These are phyloP conservation scores for Didymella pinodella DNA, from an alignment of 2,329 filamentous ascomycete genomes.

Conservation along the genomic window DNA sequence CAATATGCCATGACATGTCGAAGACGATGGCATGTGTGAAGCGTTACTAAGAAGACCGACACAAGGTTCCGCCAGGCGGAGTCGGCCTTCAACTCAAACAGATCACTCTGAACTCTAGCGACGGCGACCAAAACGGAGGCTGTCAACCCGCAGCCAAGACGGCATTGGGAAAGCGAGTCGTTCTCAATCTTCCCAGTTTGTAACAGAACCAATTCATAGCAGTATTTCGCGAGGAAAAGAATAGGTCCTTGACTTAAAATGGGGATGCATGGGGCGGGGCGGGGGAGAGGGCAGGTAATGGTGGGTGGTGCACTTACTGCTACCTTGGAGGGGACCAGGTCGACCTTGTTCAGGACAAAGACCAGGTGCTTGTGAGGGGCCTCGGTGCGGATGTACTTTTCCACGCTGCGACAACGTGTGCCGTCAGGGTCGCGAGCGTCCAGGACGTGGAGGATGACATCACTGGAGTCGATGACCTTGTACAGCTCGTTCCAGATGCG, in stretches of 20 bases:
- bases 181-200: slow-evolving; percentile 95
- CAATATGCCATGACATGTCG: slow-evolving; percentile 24
- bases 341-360: slow-evolving; percentile 89
- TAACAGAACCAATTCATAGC: slow-evolving; percentile 94
- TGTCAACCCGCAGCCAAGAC: slow-evolving; percentile 73
- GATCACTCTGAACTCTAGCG: slow-evolving; percentile 80
- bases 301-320: slow-evolving; percentile 75
- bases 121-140: slow-evolving; percentile 88
- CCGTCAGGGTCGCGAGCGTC: slow-evolving; percentile 59
- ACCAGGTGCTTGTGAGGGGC: slow-evolving; percentile 95
- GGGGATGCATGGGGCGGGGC: slow-evolving; percentile 65
- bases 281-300: slow-evolving; percentile 15
- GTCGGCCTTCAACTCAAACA: slow-evolving; percentile 97
- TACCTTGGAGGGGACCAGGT: slow-evolving; percentile 89
- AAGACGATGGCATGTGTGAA: slow-evolving; percentile 74
- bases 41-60: slow-evolving; percentile 98
- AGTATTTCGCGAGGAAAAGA: slow-evolving; percentile 56
- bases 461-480: slow-evolving; percentile 94
- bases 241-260: slow-evolving; percentile 90
- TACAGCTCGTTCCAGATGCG: slow-evolving; percentile 85
- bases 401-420: slow-evolving; percentile 86
- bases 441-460: slow-evolving; percentile 79
- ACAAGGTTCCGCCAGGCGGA: slow-evolving; percentile 67
- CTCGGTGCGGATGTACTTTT: slow-evolving; percentile 93
- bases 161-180: slow-evolving; percentile 70